phyloP scores from a whole-genome alignment of 2,329 filamentous ascomycete genomes.

The Xylaria hypoxylon region DNA sequence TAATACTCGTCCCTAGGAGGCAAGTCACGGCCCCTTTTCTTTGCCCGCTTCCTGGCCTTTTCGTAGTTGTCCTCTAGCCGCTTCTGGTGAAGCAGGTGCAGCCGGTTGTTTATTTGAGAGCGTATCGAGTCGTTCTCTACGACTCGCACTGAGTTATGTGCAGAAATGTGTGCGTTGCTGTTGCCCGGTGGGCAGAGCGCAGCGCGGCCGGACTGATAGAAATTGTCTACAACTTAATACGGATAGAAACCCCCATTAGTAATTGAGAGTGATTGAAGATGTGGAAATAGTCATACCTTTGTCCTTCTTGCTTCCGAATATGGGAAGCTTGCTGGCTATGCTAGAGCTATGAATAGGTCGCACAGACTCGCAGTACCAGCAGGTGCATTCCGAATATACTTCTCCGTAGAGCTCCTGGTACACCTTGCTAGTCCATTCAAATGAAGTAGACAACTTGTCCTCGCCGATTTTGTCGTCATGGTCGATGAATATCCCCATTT shows the following conservation, averaged over 20 bases:
- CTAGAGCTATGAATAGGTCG: constrained; percentile 66
- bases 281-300: constrained; percentile 40
- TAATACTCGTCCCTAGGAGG: constrained; percentile 64
- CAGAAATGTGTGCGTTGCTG: constrained; percentile 76
- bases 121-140: constrained; percentile 44
- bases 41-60: constrained; percentile 62
- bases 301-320: constrained; percentile 60
- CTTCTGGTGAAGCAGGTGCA: constrained; percentile 51
- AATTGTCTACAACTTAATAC: constrained; percentile 54
- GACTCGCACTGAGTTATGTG: constrained; percentile 73
- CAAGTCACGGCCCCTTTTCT: constrained; percentile 61
- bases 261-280: background rate
- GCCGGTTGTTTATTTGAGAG: constrained; percentile 52
- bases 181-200: constrained; percentile 65
- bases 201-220: constrained; percentile 62
- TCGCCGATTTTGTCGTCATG: constrained; percentile 89
- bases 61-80: constrained; percentile 67
- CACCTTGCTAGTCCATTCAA: constrained; percentile 77
- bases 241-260: constrained; percentile 1
- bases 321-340: constrained; percentile 58
- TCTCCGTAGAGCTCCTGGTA: constrained; percentile 75
- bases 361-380: constrained; percentile 85
- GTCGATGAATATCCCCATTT: constrained; percentile 72
- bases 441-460: constrained; percentile 69
- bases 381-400: constrained; percentile 81